Percentiles rank a stretch among this genome's conserved stretches.
Conservation (phyloP, 208 protist species). For the Leptomonas seymouri region DNA sequence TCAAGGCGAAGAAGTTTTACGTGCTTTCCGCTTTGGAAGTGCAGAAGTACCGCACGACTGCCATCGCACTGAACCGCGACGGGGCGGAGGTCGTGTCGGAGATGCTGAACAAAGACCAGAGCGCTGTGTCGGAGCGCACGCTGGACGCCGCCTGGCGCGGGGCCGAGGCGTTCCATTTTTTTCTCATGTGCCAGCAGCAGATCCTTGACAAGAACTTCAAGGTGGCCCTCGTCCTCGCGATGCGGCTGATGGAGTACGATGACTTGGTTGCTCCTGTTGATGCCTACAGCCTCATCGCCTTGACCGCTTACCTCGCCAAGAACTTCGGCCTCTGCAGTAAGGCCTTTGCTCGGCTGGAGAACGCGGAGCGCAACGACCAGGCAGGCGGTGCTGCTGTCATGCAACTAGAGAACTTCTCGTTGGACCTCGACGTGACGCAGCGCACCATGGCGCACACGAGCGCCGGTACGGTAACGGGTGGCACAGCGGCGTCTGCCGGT, state of each 20-base stretch:
- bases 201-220: constrained; percentile 75
- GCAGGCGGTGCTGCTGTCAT: constrained; percentile 16
- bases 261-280: constrained; percentile 89
- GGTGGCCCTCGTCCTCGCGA: constrained; percentile 78
- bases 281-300: constrained; percentile 95
- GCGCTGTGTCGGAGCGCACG: constrained; percentile 67
- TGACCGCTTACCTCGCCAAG: constrained; percentile 92
- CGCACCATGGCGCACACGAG: constrained; percentile 54
- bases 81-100: constrained; percentile 71
- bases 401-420: constrained; percentile 72
- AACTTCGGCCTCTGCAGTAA: constrained; percentile 94
- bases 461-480: constrained; percentile 20
- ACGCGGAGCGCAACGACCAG: constrained; percentile 79
- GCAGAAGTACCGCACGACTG: constrained; percentile 85
- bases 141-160: constrained; percentile 92
- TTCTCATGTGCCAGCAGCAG: constrained; percentile 92
- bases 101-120: constrained; percentile 78
- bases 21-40: constrained; percentile 96
- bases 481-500: constrained; percentile 11
- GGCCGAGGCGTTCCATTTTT: constrained; percentile 97
- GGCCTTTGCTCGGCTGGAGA: constrained; percentile 95
- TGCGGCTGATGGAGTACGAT: constrained; percentile 95
- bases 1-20: constrained; percentile 96
- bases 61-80: constrained; percentile 67
- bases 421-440: constrained; percentile 81